These are phyloP conservation scores for Glycine tomentella DNA, from an alignment of 306 rosid species.

Conservation along the genomic window DNA sequence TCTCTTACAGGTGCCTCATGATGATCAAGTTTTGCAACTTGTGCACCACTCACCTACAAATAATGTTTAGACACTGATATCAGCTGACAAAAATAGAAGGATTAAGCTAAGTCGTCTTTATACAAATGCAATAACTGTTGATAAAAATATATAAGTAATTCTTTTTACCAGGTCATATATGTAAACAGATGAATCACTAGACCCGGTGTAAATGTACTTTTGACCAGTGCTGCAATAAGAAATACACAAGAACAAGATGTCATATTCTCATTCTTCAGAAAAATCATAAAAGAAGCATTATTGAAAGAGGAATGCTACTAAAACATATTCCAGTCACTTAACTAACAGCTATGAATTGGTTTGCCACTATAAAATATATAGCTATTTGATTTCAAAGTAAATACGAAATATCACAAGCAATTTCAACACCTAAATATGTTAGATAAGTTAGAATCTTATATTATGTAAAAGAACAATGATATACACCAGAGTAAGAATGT, in stretches of 20 bases:
- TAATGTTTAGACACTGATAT: not conserved
- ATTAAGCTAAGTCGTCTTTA: not conserved
- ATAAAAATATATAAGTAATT: not conserved
- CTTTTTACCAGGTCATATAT: constrained; percentile 88
- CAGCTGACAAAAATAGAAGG: not conserved
- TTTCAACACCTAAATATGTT: constrained; percentile 13
- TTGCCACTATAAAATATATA: not conserved
- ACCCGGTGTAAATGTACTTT: constrained; percentile 93
- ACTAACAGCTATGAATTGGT: not conserved
- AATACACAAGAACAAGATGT: constrained; percentile 25
- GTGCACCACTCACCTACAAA: constrained; percentile 62
- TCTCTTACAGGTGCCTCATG: constrained; percentile 63
- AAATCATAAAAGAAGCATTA: not conserved
- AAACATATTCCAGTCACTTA: too few relatives aligned
- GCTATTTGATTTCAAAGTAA: constrained; percentile 13
- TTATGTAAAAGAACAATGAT: constrained; percentile 2
- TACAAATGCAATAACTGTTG: not conserved
- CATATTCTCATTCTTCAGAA: constrained; percentile 25
- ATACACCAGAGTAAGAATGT: not conserved
- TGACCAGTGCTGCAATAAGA: constrained; percentile 90
- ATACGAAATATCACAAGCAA: not conserved
- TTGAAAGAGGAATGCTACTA: too few relatives aligned
- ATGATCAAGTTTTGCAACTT: constrained; percentile 64
- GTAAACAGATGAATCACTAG: constrained; percentile 74
- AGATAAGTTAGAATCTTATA: constrained; percentile 17